Conservation (phyloP, 345 rosid genomes). For the Populus ilicifolia region DNA sequence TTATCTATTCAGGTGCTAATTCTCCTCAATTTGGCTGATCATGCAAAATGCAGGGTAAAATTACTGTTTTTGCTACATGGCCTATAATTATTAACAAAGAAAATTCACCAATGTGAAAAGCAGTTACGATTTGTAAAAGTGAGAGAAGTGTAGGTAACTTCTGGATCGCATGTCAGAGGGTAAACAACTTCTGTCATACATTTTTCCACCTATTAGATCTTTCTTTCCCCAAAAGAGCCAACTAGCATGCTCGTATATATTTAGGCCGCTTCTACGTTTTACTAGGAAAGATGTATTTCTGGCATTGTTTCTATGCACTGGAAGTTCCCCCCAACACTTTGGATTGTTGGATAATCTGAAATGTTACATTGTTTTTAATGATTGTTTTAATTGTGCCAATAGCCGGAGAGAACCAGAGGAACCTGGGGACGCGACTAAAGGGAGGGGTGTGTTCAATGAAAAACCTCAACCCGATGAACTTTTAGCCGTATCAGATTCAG, state of each 20-base stretch:
- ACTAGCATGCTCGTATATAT: background rate
- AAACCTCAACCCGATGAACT: slow-evolving; percentile 98
- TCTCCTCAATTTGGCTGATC: background rate
- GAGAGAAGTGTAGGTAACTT: background rate
- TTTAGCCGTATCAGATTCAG: slow-evolving; percentile 88
- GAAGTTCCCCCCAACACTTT: background rate
- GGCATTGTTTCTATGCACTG: background rate
- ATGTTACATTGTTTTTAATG: background rate
- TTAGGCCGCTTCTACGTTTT: background rate
- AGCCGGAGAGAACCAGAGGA: slow-evolving; percentile 98
- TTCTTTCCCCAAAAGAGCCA: background rate
- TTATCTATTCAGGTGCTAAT: slow-evolving; percentile 74
- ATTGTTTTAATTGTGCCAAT: slow-evolving; percentile 16
- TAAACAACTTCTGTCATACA: background rate
- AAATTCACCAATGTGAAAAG: background rate
- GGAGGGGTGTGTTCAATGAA: slow-evolving; percentile 92
- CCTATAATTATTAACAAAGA: background rate
- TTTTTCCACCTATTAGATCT: background rate
- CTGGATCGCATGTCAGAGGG: too few relatives aligned
- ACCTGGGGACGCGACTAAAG: slow-evolving; percentile 91
- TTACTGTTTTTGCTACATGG: background rate
- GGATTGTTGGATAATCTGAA: background rate
- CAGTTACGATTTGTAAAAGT: background rate
- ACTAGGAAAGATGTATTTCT: background rate
- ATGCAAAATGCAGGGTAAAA: background rate